These are phyloP conservation scores for Boletellus emodensis DNA, from an alignment of 768 basidiomycete species.

Conservation along the genomic window DNA sequence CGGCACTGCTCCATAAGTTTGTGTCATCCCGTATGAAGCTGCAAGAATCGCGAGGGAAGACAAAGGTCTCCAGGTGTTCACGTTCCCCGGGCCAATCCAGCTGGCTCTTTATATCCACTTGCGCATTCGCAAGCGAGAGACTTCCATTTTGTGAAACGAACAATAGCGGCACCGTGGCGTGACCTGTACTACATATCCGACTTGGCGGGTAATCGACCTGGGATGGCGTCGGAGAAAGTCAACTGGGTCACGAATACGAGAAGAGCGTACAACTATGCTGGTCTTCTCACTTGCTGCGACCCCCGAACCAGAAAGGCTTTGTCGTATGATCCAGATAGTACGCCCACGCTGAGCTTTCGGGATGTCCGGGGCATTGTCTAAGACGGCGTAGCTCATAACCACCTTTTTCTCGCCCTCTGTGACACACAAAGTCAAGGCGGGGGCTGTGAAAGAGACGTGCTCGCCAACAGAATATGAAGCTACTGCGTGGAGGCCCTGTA, in stretches of 20 bases:
- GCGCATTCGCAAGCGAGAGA: constrained; percentile 30
- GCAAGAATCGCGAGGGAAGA: constrained; percentile 28
- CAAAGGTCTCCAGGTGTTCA: constrained; percentile 26
- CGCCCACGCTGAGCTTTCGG: constrained; percentile 37
- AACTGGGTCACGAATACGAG: constrained; percentile 2
- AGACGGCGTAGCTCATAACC: constrained; percentile 54
- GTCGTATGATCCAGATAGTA: constrained; percentile 61
- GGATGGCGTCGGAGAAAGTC: constrained; percentile 8
- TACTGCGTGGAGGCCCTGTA: constrained; percentile 60
- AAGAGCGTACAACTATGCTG: constrained; percentile 40
- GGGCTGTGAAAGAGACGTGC: constrained; percentile 56
- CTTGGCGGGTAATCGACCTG: constrained; percentile 45
- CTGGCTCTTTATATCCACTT: constrained; percentile 24
- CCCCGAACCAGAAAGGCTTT: constrained; percentile 40
- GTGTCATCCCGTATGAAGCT: constrained; percentile 24
- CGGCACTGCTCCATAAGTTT: constrained; percentile 2
- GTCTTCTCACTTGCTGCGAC: constrained; percentile 37
- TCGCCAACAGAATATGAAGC: constrained; percentile 68
- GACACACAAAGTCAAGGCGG: constrained; percentile 45
- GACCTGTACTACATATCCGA: constrained; percentile 34
- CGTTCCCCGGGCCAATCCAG: constrained; percentile 27
- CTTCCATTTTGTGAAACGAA: constrained; percentile 33
- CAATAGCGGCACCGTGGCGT: constrained; percentile 25
- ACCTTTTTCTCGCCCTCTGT: constrained; percentile 30
- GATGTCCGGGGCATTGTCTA: constrained; percentile 47